Evolutionary conservation across 208 protist species (phyloP), one percentile per base, ranked within the genome.

Genomic region (Leishmania mexicana): DNA sequence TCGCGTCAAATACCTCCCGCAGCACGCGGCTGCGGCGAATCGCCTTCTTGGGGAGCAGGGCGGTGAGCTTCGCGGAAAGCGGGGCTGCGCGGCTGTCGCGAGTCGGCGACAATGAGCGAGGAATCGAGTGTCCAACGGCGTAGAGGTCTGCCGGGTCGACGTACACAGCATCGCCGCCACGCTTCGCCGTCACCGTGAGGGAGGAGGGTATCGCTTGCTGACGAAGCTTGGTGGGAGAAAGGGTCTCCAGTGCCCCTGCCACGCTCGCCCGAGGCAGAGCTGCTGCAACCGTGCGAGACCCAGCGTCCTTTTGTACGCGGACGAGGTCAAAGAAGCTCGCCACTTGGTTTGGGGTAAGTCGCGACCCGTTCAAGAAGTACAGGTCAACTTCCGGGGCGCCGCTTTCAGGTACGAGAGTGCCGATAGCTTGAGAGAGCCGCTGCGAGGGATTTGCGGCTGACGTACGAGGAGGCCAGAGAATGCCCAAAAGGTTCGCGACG

Each of bases 301-400:
- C 78, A 2, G 86, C 80, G 24, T 54, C 49, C 38, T 6, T 53
- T 53, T 93, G 88, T 57, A 90, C 82, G 17, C 78, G 79, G 31
- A 92, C 87, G 15, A 88, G 83, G 6, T 92, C 86, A 67, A 93
- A 84, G 74, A 96, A 95, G 64, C 85, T 68, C 47, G 84, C 75
- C 45, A 81, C 75, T 67, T 96, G 92, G 60, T 76, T 65, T 40
- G 77, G 70, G 4, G 92, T 96, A 31, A 96, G 87, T 7, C 92
- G 85, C 1, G 81, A 85, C 4, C 92, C 92, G 10, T 84, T 93
- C 51, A 90, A 65, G 72, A 94, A 94, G 78, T 89, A 94, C 40
- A 96, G 73, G 62, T 87, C 77, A 31, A 80, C 68, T 3, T 64
- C 49, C 4, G 24, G n/a, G n/a, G 57, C 47, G 57, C 8, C 28